phyloP scores from a whole-genome alignment of 2,329 filamentous ascomycete species.

The Cordyceps farinosa region DNA sequence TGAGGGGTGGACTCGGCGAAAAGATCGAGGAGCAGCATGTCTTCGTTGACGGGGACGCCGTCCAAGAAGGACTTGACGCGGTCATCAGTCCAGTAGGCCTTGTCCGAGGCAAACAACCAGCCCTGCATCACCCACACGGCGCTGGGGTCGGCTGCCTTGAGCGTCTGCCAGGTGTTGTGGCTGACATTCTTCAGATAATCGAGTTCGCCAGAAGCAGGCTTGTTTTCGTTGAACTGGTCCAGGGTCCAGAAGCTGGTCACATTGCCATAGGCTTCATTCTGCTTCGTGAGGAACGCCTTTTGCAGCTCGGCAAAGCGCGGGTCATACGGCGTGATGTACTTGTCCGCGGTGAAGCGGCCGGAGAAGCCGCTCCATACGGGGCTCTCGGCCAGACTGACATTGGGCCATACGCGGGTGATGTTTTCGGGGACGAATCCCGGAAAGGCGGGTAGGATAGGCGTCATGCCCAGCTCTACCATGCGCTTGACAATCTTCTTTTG shows the following conservation, averaged over 20 bases:
- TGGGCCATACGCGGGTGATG: slow-evolving; percentile 38
- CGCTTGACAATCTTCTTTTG: slow-evolving; percentile 46
- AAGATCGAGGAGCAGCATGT: slow-evolving; percentile 48
- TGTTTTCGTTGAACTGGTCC: slow-evolving; percentile 52
- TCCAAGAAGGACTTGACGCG: slow-evolving; percentile 44
- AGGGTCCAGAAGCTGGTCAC: slow-evolving; percentile 47
- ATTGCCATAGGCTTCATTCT: slow-evolving; percentile 44
- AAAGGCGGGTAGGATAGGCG: slow-evolving; percentile 48
- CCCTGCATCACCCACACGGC: slow-evolving; percentile 49
- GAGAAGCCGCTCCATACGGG: slow-evolving; percentile 43
- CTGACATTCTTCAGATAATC: slow-evolving; percentile 41
- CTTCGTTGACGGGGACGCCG: slow-evolving; percentile 37
- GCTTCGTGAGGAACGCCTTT: slow-evolving; percentile 43
- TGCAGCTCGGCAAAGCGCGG: slow-evolving; percentile 41
- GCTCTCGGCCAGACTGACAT: slow-evolving; percentile 41
- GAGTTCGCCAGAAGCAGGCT: slow-evolving; percentile 42
- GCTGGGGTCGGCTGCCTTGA: slow-evolving; percentile 42
- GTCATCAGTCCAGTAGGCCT: slow-evolving; percentile 39
- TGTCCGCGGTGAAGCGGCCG: slow-evolving; percentile 40
- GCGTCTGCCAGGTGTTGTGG: slow-evolving; percentile 37
- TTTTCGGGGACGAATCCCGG: slow-evolving; percentile 46
- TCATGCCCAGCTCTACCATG: slow-evolving; percentile 52
- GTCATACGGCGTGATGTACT: slow-evolving; percentile 47
- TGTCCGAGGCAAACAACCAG: slow-evolving; percentile 43
- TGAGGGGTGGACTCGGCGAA: slow-evolving; percentile 46